A percentile compares a stretch with the other conserved stretches of the same genome.
phyloP scores from a whole-genome alignment of 352 stramenopile genomes.

The Globisporangium ultimum region DNA sequence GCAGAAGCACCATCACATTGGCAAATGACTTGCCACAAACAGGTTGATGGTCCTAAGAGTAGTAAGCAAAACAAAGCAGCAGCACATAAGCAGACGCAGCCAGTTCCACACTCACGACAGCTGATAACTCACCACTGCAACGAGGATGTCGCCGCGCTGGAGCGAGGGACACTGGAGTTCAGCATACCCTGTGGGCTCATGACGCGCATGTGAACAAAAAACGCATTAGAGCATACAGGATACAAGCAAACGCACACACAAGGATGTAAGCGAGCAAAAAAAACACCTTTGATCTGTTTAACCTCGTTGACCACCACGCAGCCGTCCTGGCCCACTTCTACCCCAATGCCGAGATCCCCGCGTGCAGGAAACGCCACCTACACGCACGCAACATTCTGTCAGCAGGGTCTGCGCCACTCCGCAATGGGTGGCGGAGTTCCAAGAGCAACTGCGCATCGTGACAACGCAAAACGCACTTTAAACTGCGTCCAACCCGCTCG shows the following conservation, averaged over 20 bases:
- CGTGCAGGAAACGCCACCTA: slow-evolving; percentile 20
- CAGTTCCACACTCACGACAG: neutral
- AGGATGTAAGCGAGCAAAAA: slow-evolving; percentile 5
- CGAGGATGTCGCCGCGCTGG: slow-evolving; percentile 26
- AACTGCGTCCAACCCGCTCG: slow-evolving; percentile 6
- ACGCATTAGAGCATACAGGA: neutral
- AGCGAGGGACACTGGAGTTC: slow-evolving; percentile 28
- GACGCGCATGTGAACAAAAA: too few species aligned
- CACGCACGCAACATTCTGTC: neutral
- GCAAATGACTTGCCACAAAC: slow-evolving; percentile 18
- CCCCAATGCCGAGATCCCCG: slow-evolving; percentile 29
- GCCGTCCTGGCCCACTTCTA: slow-evolving; percentile 25
- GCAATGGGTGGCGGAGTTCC: too few species aligned
- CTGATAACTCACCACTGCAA: slow-evolving; percentile 20
- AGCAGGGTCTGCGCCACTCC: too few species aligned
- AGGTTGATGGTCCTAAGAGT: slow-evolving; percentile 4
- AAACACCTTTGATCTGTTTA: slow-evolving; percentile 11
- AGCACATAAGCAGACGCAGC: too few species aligned
- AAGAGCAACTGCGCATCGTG: neutral
- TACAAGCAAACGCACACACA: neutral
- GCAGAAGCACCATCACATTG: slow-evolving; percentile 25
- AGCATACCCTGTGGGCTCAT: slow-evolving; percentile 18
- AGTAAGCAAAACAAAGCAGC: too few species aligned
- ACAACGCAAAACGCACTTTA: slow-evolving; percentile 6
- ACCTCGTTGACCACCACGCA: slow-evolving; percentile 29